Evolutionary conservation across 2,329 filamentous ascomycete genomes (phyloP).

Genomic region (Beauveria bassiana): DNA sequence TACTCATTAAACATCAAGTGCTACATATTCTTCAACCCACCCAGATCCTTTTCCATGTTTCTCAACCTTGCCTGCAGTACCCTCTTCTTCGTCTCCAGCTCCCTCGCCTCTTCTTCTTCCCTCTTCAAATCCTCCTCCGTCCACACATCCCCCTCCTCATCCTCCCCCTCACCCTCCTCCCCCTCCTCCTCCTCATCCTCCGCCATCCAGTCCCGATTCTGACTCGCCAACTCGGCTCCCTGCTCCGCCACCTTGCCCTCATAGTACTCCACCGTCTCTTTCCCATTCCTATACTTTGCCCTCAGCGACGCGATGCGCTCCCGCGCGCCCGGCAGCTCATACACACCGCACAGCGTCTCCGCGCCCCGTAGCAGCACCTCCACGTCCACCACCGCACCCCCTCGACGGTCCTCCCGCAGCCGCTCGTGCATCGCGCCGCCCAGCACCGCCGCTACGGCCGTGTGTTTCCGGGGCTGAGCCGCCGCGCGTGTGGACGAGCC

Average conservation of each 20-base stretch:
- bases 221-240: constrained; percentile 60
- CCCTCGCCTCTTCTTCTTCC: constrained; percentile 59
- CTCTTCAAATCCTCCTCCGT: constrained; percentile 61
- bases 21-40: constrained; percentile 45
- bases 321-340: constrained; percentile 69
- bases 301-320: constrained; percentile 70
- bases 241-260: constrained; percentile 75
- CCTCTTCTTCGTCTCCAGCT: constrained; percentile 48
- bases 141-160: constrained; percentile 34
- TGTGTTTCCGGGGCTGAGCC: constrained; percentile 58
- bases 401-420: constrained; percentile 51
- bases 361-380: constrained; percentile 78
- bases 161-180: constrained; percentile 36
- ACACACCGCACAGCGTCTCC: constrained; percentile 84
- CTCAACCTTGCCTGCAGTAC: constrained; percentile 46
- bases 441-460: constrained; percentile 81
- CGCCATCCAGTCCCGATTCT: constrained; percentile 58
- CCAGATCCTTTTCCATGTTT: constrained; percentile 49
- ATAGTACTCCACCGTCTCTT: constrained; percentile 69
- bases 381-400: constrained; percentile 53
- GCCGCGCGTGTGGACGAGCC: constrained; percentile 20
- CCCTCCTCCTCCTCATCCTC: constrained; percentile 49
- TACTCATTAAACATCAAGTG: not conserved
- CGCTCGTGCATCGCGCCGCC: constrained; percentile 80
- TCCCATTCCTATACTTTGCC: constrained; percentile 61